Conservation (phyloP, 129 eudicot genomes). For the Tagetes patula region DNA sequence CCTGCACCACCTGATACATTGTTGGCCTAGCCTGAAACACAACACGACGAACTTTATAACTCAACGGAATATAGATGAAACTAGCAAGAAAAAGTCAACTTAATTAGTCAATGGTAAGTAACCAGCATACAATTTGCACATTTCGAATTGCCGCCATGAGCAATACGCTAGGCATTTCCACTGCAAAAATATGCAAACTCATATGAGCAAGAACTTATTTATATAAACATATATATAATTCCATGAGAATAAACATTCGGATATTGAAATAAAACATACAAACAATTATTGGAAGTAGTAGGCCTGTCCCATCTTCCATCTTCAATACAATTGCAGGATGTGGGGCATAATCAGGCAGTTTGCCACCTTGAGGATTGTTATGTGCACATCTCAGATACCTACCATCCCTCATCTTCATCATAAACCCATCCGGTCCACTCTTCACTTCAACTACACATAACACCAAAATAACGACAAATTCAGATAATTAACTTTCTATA, state of each 20-base stretch:
- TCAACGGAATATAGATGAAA: not conserved
- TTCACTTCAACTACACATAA: slow-evolving; percentile 34
- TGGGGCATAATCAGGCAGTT: slow-evolving; percentile 62
- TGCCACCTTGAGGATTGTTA: slow-evolving; percentile 49
- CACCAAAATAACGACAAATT: not conserved
- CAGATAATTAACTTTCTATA: not conserved
- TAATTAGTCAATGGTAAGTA: not conserved
- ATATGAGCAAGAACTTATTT: not conserved
- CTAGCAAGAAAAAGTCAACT: not conserved
- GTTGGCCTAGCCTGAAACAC: slow-evolving; percentile 84
- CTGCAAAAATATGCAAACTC: slow-evolving; percentile 39
- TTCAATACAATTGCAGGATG: slow-evolving; percentile 91
- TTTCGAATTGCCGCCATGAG: slow-evolving; percentile 82
- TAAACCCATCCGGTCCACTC: slow-evolving; percentile 35
- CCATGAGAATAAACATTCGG: not conserved
- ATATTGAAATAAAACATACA: slow-evolving; percentile 42
- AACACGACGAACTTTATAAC: slow-evolving; percentile 7
- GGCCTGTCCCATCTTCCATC: slow-evolving; percentile 96
- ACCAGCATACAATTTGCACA: slow-evolving; percentile 69
- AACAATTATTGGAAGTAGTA: slow-evolving; percentile 84
- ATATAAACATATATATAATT: not conserved
- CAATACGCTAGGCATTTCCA: slow-evolving; percentile 88
- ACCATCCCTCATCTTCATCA: slow-evolving; percentile 46
- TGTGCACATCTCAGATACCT: slow-evolving; percentile 39
- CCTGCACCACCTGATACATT: slow-evolving; percentile 73